Percentiles rank a stretch among this genome's conserved stretches.
These are phyloP conservation scores for Arctostaphylos glauca DNA, from an alignment of 148 eudicot species.

Conservation along the genomic window DNA sequence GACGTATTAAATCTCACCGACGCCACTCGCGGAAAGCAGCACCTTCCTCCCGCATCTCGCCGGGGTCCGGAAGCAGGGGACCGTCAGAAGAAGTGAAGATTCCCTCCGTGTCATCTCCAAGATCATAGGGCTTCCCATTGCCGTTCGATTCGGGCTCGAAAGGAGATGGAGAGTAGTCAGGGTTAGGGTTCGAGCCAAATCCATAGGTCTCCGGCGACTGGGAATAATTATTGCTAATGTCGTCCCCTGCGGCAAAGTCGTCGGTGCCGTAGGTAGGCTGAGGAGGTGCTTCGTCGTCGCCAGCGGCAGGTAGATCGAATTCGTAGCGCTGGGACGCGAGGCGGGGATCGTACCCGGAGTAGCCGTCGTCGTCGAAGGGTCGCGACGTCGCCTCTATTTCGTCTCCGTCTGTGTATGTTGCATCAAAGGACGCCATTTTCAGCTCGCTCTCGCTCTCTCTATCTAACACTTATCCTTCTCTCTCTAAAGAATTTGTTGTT, in stretches of 20 bases:
- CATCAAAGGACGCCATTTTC: constrained; percentile 35
- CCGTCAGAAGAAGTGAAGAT: constrained; percentile 42
- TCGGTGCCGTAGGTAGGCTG: constrained; percentile 10
- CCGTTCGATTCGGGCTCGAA: constrained; percentile 26
- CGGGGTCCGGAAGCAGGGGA: constrained; percentile 61
- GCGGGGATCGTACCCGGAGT: constrained; percentile 19
- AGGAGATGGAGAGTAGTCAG: constrained; percentile 29
- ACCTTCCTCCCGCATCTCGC: constrained; percentile 65
- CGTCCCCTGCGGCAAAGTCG: constrained; percentile 8
- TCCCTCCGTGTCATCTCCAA: constrained; percentile 35
- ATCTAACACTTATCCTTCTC: neutral
- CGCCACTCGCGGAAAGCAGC: constrained; percentile 81
- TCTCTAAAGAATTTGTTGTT: neutral
- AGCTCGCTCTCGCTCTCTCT: constrained; percentile 12
- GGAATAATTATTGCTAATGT: constrained; percentile 6
- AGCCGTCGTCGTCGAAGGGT: constrained; percentile 31
- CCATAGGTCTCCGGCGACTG: constrained; percentile 26
- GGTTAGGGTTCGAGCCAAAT: constrained; percentile 15
- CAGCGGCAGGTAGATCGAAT: constrained; percentile 23
- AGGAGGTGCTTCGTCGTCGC: constrained; percentile 14
- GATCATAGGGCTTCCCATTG: constrained; percentile 27
- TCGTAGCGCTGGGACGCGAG: constrained; percentile 12
- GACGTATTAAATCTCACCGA: constrained; percentile 32
- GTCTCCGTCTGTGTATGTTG: constrained; percentile 21
- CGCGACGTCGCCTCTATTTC: constrained; percentile 16